Conservation (phyloP, 371 early-diverging fungal genomes). For the Mucor lusitanicus region DNA sequence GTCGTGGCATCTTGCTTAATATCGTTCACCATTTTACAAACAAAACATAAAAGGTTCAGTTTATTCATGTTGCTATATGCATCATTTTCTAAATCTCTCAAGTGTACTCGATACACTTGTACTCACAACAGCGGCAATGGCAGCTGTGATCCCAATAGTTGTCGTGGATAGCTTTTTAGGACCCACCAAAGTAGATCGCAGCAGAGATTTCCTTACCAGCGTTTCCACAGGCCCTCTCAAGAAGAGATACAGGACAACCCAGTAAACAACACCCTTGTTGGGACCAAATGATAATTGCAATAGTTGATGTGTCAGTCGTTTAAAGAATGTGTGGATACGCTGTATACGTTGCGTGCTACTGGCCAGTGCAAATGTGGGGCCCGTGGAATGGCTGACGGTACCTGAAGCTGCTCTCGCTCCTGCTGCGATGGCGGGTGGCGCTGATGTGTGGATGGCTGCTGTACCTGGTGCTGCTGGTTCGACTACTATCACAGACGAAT, state of each 20-base stretch:
- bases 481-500: constrained; percentile 1
- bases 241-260: constrained; percentile 16
- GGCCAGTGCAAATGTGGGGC: not conserved
- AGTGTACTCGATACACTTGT: constrained; percentile 8
- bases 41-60: not conserved
- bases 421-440: not conserved
- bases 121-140: constrained; percentile 9
- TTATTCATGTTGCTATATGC: too few species aligned
- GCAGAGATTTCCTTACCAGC: not conserved
- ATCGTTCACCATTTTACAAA: too few species aligned
- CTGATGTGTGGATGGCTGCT: not conserved
- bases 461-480: not conserved
- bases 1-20: too few species aligned
- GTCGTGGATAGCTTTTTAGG: not conserved
- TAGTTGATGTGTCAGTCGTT: constrained; percentile 1
- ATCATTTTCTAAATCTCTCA: not conserved
- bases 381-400: not conserved
- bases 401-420: not conserved
- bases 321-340: not conserved
- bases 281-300: constrained; percentile 9
- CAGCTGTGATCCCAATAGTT: constrained; percentile 21
- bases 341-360: not conserved
- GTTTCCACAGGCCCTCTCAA: constrained; percentile 24
- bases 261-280: constrained; percentile 9
- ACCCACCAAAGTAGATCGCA: not conserved